Evolutionary conservation across 805 yeast species (phyloP).

Genomic region (Saturnispora quitensis): DNA sequence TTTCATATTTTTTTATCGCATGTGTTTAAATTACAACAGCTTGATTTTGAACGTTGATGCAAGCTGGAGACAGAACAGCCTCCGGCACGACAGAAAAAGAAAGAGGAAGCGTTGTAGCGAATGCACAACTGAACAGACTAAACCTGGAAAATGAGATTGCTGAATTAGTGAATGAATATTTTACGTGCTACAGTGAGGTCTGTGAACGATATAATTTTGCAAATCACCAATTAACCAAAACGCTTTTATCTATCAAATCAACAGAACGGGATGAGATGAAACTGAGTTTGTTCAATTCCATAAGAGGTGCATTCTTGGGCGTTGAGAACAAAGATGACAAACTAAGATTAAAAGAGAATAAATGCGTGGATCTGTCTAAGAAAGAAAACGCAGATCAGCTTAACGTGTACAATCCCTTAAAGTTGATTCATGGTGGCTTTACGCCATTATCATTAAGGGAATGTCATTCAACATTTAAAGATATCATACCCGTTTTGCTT

Average conservation of each 20-base stretch:
- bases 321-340: slow-evolving; percentile 12
- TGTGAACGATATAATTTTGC: neutral
- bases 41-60: neutral
- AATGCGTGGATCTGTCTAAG: slow-evolving; percentile 9
- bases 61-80: neutral
- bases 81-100: slow-evolving; percentile 10
- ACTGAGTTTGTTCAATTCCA: slow-evolving; percentile 2
- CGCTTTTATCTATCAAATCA: slow-evolving; percentile 4
- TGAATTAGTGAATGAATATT: neutral
- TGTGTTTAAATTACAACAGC: neutral
- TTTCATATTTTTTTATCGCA: neutral
- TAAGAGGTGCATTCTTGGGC: slow-evolving; percentile 5
- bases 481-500: slow-evolving; percentile 8
- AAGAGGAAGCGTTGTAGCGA: slow-evolving; percentile 12
- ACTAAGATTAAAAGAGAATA: slow-evolving; percentile 1
- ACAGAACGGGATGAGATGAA: slow-evolving; percentile 13
- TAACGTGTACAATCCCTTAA: slow-evolving; percentile 15
- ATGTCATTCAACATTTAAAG: slow-evolving; percentile 14
- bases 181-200: neutral
- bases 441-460: slow-evolving; percentile 16
- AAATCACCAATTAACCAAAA: neutral
- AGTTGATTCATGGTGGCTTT: slow-evolving; percentile 23
- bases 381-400: slow-evolving; percentile 6
- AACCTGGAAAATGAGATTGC: slow-evolving; percentile 1
- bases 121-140: slow-evolving; percentile 1